Percentiles rank a stretch among this genome's conserved stretches.
Conservation (phyloP, 169 alveolate genomes). For the Plasmodium cynomolgi region DNA sequence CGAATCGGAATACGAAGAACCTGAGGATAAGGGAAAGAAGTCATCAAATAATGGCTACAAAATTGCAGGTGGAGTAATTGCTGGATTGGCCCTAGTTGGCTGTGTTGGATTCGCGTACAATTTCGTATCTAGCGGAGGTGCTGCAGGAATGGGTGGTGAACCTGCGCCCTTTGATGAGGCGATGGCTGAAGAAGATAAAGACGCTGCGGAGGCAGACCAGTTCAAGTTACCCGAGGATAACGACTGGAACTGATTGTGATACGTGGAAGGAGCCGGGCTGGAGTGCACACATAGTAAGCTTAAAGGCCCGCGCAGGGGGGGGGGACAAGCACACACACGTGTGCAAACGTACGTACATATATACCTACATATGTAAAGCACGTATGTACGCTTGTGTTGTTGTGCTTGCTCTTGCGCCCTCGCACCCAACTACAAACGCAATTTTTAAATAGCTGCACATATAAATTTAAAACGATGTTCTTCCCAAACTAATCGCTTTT, state of each 20-base stretch:
- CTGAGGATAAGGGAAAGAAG: not conserved
- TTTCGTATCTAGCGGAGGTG: slow-evolving; percentile 11
- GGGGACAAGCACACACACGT: not conserved
- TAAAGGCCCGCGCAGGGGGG: not conserved
- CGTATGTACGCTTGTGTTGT: not conserved
- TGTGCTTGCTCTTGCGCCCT: not conserved
- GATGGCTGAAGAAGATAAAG: slow-evolving; percentile 50
- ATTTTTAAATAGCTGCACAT: not conserved
- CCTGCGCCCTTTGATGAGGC: slow-evolving; percentile 62
- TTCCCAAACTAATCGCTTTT: not conserved
- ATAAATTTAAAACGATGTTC: not conserved
- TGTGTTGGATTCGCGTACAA: slow-evolving; percentile 51
- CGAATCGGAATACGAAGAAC: not conserved
- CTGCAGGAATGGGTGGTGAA: slow-evolving; percentile 25
- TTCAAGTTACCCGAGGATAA: slow-evolving; percentile 72
- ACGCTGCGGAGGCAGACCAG: slow-evolving; percentile 32
- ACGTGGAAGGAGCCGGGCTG: not conserved
- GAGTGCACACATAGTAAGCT: not conserved
- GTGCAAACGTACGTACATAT: not conserved
- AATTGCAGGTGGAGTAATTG: slow-evolving; percentile 74
- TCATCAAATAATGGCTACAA: slow-evolving; percentile 32
- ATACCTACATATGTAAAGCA: not conserved
- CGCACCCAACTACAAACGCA: not conserved
- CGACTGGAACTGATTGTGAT: slow-evolving; percentile 47
- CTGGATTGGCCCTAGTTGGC: slow-evolving; percentile 57